Evolutionary conservation across 768 basidiomycete species (phyloP).

Genomic region (Tylopilus felleus): DNA sequence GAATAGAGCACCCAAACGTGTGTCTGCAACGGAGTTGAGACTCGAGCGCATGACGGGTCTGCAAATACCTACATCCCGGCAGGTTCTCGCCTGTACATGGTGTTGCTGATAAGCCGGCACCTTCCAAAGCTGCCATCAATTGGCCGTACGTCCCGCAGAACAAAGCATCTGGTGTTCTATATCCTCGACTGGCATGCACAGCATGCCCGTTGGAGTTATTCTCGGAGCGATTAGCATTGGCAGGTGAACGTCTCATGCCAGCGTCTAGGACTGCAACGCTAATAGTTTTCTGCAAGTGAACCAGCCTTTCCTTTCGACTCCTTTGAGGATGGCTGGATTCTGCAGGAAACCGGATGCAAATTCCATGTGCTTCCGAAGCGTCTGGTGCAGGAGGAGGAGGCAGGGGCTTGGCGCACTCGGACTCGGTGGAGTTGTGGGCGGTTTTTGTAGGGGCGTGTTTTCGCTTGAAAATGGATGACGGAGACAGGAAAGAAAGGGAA

Average conservation of each 20-base stretch:
- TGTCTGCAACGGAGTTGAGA: constrained; percentile 25
- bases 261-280: constrained; percentile 36
- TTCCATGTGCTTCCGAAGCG: constrained; percentile 16
- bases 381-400: constrained; percentile 14
- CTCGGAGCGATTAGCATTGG: constrained; percentile 1
- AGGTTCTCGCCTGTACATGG: constrained; percentile 31
- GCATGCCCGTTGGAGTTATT: neutral
- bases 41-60: neutral
- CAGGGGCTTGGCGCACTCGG: constrained; percentile 13
- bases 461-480: constrained; percentile 26
- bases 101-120: constrained; percentile 34
- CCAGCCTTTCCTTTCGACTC: constrained; percentile 22
- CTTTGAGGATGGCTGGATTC: neutral
- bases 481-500: constrained; percentile 15
- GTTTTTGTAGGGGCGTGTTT: constrained; percentile 2
- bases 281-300: constrained; percentile 35
- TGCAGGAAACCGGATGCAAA: constrained; percentile 24
- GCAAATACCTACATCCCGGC: constrained; percentile 29
- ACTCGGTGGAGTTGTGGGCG: neutral
- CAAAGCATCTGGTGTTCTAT: constrained; percentile 28
- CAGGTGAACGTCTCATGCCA: constrained; percentile 38
- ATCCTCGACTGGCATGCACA: constrained; percentile 4
- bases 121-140: constrained; percentile 37
- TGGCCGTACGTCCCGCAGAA: constrained; percentile 45
- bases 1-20: constrained; percentile 41